Evolutionary conservation across 495 filamentous ascomycete genomes (phyloP).

Genomic region (Cenococcum geophilum): DNA sequence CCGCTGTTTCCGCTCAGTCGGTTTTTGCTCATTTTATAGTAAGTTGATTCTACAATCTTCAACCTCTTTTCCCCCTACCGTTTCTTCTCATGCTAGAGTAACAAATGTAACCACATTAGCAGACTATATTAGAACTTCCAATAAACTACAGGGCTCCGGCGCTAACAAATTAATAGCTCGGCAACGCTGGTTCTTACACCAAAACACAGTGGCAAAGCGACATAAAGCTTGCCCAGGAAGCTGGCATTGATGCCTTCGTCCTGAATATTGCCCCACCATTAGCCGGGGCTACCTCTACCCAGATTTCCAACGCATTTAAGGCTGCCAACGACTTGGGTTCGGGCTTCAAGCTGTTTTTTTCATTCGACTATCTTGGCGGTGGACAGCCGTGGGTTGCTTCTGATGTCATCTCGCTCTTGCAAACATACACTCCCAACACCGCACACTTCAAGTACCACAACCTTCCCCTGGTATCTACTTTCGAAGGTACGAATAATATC

Average conservation of each 20-base stretch:
- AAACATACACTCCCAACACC: conserved; percentile 46
- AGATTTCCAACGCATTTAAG: conserved; percentile 50
- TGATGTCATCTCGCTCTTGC: conserved; percentile 53
- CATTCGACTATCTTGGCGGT: conserved; percentile 58
- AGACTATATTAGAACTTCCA: neutral
- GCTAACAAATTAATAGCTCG: neutral
- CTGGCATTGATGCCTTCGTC: conserved; percentile 67
- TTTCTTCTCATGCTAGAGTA: too few relatives aligned
- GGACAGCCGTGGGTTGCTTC: conserved; percentile 48
- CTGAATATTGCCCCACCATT: conserved; percentile 50
- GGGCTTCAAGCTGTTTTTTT: conserved; percentile 58
- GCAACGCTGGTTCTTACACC: neutral
- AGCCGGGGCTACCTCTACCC: conserved; percentile 46
- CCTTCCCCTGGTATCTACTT: conserved; percentile 64
- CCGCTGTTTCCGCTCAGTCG: neutral
- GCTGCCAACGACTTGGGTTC: conserved; percentile 46
- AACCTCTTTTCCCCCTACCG: neutral
- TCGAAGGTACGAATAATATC: conserved; percentile 55
- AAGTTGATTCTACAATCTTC: neutral
- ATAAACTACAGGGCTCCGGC: neutral
- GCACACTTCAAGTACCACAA: conserved; percentile 53
- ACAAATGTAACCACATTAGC: neutral
- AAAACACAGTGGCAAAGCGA: conserved; percentile 37
- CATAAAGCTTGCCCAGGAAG: conserved; percentile 52
- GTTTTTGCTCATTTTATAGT: conserved; percentile 1